Percentiles rank a stretch among this genome's conserved stretches.
Evolutionary conservation across 768 basidiomycete genomes (phyloP).

Genomic region (Postia placenta): DNA sequence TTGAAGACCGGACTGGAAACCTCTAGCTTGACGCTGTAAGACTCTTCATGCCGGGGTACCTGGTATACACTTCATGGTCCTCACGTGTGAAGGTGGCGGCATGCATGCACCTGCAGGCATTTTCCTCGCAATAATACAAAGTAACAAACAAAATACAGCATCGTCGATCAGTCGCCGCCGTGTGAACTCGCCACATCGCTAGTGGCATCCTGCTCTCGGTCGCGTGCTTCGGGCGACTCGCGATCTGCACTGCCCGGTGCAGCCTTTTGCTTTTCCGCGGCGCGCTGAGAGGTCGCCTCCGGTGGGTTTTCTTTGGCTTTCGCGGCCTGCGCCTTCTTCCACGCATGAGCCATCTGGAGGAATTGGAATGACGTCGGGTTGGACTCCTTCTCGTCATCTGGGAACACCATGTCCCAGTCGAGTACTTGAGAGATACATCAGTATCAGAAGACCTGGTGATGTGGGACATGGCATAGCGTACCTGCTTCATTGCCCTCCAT

Average conservation of each 20-base stretch:
- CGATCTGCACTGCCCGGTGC: slow-evolving; percentile 6
- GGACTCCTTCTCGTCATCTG: slow-evolving; percentile 91
- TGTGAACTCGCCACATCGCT: slow-evolving; percentile 56
- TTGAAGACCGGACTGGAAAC: no score
- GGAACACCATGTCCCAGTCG: slow-evolving; percentile 96
- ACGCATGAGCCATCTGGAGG: slow-evolving; percentile 90
- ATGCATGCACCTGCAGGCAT: neutral
- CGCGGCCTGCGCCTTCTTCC: slow-evolving; percentile 58
- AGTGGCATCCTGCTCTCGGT: slow-evolving; percentile 30
- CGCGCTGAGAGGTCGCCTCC: slow-evolving; percentile 4
- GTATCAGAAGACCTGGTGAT: neutral
- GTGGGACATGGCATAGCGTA: slow-evolving; percentile 22
- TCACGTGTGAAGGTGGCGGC: no score
- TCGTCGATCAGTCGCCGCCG: slow-evolving; percentile 24
- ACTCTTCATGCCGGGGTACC: no score
- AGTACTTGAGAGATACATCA: slow-evolving; percentile 1
- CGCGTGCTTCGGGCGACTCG: neutral
- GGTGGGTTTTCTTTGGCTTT: slow-evolving; percentile 18
- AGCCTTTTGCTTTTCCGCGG: slow-evolving; percentile 21
- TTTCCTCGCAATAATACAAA: neutral
- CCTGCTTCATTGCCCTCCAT: slow-evolving; percentile 70
- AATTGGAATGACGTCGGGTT: slow-evolving; percentile 95
- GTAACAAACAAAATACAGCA: neutral
- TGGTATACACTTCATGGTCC: no score
- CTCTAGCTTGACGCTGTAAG: no score